These are phyloP conservation scores for Ogataea pignaliae DNA, from an alignment of 805 yeast genomes.

Conservation along the genomic window DNA sequence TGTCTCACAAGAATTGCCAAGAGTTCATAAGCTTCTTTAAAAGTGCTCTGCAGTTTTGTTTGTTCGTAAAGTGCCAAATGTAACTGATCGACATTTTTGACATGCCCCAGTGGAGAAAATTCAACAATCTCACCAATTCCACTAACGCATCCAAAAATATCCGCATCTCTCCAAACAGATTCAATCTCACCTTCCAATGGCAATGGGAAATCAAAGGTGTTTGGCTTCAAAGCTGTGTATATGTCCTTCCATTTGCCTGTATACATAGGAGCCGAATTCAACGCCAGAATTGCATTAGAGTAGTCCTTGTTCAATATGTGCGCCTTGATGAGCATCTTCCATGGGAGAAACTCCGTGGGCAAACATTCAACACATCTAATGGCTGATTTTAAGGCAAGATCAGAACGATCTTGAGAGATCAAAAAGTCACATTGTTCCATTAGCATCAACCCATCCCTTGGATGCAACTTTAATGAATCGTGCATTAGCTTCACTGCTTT, in stretches of 20 bases:
- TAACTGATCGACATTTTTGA: slow-evolving; percentile 42
- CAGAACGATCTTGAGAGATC: slow-evolving; percentile 46
- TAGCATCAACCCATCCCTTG: slow-evolving; percentile 56
- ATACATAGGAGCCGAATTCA: slow-evolving; percentile 75
- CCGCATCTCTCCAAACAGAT: slow-evolving; percentile 42
- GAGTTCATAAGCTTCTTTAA: slow-evolving; percentile 59
- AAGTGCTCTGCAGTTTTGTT: slow-evolving; percentile 47
- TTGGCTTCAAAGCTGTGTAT: slow-evolving; percentile 39
- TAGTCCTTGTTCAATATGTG: slow-evolving; percentile 55
- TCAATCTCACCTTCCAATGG: slow-evolving; percentile 52
- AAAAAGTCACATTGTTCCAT: slow-evolving; percentile 63
- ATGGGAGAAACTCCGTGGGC: slow-evolving; percentile 73
- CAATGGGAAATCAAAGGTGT: slow-evolving; percentile 41
- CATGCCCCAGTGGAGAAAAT: slow-evolving; percentile 29
- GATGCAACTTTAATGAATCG: slow-evolving; percentile 33
- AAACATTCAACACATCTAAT: slow-evolving; percentile 55
- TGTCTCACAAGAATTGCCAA: slow-evolving; percentile 62
- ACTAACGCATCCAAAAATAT: slow-evolving; percentile 28
- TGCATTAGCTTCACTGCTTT: slow-evolving; percentile 43
- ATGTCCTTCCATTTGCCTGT: slow-evolving; percentile 42
- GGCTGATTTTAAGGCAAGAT: slow-evolving; percentile 57
- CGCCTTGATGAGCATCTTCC: slow-evolving; percentile 62
- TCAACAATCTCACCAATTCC: slow-evolving; percentile 32
- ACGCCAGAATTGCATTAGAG: slow-evolving; percentile 55
- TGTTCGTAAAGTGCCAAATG: slow-evolving; percentile 47